Evolutionary conservation across 1,284 basidiomycete species (phyloP), one percentile per base, ranked within the genome.

Genomic region (Psilocybe mexicana): DNA sequence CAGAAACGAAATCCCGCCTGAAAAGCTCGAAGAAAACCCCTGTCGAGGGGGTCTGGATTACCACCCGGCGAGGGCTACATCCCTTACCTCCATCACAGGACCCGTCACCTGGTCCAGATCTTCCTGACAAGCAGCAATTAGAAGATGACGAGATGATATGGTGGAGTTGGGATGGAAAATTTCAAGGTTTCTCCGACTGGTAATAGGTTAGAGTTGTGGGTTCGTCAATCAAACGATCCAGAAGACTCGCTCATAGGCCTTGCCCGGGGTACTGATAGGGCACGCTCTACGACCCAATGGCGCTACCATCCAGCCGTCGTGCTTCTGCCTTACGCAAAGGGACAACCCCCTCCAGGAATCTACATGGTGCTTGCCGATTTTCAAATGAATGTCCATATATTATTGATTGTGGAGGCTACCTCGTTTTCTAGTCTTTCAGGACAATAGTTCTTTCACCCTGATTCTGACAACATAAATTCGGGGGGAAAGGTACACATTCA

Each of bases 111-210:
- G 33, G 18, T 24, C 8, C 44, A 44, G 61, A 58, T 42, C 53
- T 64, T 7, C 61, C 57, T 12, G 59, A 54, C n/a, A 57, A 59
- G 7, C 26, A 48, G 18, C 48, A n/a, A 38, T 65, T 71, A 10
- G 87, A 88, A 63, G 83, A 81, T 18, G 83, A 88, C 52, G 89
- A 91, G 65, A 79, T 87, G 80, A 89, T 91, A 53, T 91, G 89
- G 88, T 91, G 88, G 88, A 82, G 76, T 53, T 91, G 89, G 88
- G 82, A 89, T 63, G 87, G 88, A 7, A 88, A 84, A 66, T 67
- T 90, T 59, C 76, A 76, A n/a, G 88, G 88, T 0, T 88, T 90
- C 65, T 69, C 79, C 28, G 87, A 88, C 53, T 90, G 86, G 86
- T 89, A 47, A 54, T 40, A 12, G 8, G n/a, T 6, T n/a, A 2